Conservation (phyloP, 345 rosid genomes). For the Linum lewisii region DNA sequence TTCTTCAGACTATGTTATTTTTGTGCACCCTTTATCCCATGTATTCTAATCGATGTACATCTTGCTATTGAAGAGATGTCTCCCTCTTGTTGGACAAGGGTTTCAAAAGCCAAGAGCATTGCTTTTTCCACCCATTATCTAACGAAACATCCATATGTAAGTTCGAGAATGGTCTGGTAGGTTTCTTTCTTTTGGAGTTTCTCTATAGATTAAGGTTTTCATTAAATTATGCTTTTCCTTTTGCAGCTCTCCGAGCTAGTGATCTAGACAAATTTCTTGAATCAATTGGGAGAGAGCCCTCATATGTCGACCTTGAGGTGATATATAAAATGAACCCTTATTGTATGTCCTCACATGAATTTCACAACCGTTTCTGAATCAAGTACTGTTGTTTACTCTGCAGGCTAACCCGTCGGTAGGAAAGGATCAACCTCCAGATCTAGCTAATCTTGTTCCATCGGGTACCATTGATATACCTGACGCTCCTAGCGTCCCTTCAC, state of each 20-base stretch:
- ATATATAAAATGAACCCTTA: conserved; percentile 16
- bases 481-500: conserved; percentile 23
- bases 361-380: background rate
- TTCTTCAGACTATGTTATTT: background rate
- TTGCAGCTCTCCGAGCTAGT: conserved; percentile 44
- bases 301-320: conserved; percentile 75
- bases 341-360: conserved; percentile 7
- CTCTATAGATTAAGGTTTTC: background rate
- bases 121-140: conserved; percentile 86
- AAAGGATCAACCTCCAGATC: conserved; percentile 92
- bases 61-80: conserved; percentile 46
- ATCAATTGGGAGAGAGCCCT: conserved; percentile 56
- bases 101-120: conserved; percentile 43
- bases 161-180: conserved; percentile 9
- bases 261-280: conserved; percentile 72
- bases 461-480: conserved; percentile 44
- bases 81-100: conserved; percentile 70
- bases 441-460: conserved; percentile 67
- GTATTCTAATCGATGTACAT: background rate
- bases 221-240: background rate
- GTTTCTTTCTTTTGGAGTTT: background rate
- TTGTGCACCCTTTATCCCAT: background rate
- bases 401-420: conserved; percentile 78
- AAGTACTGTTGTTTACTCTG: conserved; percentile 15
- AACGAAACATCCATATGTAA: conserved; percentile 75